Conservation (phyloP, 2,329 filamentous ascomycete genomes). For the Sclerotinia spermophila region DNA sequence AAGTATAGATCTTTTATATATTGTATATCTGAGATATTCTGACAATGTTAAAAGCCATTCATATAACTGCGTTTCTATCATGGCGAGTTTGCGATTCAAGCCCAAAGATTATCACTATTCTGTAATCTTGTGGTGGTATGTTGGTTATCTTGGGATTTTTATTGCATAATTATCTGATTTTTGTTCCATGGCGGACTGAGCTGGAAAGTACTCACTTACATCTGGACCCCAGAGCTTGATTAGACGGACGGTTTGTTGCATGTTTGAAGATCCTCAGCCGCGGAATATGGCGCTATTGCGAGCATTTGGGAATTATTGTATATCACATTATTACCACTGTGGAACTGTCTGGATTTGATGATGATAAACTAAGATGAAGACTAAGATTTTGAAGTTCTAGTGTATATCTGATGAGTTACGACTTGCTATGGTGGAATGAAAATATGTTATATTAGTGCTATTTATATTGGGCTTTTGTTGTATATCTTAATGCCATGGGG, state of each 20-base stretch:
- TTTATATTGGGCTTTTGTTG: neutral
- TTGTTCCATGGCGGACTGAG: no score
- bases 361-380: no score
- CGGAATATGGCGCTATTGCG: neutral
- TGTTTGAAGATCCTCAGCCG: neutral
- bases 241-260: neutral
- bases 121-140: no score
- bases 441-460: no score
- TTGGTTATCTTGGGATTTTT: no score
- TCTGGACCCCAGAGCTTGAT: no score
- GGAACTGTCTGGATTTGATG: neutral
- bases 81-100: no score
- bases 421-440: neutral
- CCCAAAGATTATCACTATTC: no score
- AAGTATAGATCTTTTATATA: no score
- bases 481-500: neutral
- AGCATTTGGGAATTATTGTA: fast-evolving
- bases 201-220: neutral
- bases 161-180: neutral
- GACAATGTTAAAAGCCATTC: no score
- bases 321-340: neutral
- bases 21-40: no score
- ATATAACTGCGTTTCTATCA: no score
- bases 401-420: neutral
- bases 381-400: neutral